Conservation (phyloP, 768 basidiomycete genomes). For the Wakefieldia striispora region DNA sequence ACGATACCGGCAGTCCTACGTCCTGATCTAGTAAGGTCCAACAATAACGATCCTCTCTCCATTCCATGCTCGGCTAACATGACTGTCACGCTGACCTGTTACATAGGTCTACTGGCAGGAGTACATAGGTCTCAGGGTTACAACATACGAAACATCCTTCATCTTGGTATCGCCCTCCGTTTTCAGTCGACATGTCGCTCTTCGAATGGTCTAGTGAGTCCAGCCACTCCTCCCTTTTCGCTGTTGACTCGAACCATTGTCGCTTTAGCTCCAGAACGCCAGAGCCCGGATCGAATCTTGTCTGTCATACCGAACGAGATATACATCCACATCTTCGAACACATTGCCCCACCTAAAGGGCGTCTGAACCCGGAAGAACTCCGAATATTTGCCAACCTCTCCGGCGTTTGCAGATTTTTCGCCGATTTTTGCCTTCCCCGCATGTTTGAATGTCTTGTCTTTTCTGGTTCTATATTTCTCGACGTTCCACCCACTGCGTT, state of each 20-base stretch:
- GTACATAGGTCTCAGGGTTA: too few species aligned
- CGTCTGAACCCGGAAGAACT: slow-evolving; percentile 11
- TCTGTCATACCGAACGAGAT: slow-evolving; percentile 44
- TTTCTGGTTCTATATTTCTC: slow-evolving; percentile 19
- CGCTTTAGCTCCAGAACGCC: slow-evolving; percentile 28
- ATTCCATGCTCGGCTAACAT: too few species aligned
- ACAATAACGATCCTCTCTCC: too few species aligned
- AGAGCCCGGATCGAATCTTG: slow-evolving; percentile 5
- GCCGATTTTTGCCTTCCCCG: slow-evolving; percentile 38
- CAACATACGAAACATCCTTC: too few species aligned
- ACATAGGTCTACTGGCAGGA: too few species aligned
- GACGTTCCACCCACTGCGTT: not conserved
- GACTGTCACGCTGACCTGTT: too few species aligned
- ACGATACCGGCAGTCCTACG: too few species aligned
- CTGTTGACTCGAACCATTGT: not conserved
- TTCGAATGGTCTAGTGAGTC: slow-evolving; percentile 6
- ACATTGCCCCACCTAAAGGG: slow-evolving; percentile 22
- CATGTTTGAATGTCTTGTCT: slow-evolving; percentile 35
- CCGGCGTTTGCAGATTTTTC: slow-evolving; percentile 44
- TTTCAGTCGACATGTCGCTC: slow-evolving; percentile 1
- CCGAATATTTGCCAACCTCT: slow-evolving; percentile 25
- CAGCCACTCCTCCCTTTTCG: not conserved
- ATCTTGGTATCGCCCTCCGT: too few species aligned
- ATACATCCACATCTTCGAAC: slow-evolving; percentile 41
- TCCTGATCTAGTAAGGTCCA: too few species aligned